Conservation (phyloP, 495 filamentous ascomycete species). For the Achaetomiella virescens region DNA sequence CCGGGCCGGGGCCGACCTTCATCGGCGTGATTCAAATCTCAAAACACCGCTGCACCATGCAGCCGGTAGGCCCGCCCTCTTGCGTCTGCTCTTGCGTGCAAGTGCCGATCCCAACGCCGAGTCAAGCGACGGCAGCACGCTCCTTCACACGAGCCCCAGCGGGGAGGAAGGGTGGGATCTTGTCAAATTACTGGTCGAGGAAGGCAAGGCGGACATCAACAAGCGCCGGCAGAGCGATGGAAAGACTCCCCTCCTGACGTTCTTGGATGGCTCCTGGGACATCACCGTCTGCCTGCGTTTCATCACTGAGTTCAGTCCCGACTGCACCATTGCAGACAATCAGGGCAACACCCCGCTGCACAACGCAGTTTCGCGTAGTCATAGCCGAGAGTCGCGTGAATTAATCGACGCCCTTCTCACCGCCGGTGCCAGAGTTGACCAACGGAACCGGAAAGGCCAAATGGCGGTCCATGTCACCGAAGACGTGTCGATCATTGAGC, state of each 20-base stretch:
- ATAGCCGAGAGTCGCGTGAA: background rate
- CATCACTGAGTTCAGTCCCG: slow-evolving; percentile 8
- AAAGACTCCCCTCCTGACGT: slow-evolving; percentile 12
- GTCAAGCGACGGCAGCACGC: slow-evolving; percentile 13
- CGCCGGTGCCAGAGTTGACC: slow-evolving; percentile 4
- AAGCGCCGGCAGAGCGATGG: slow-evolving; percentile 14
- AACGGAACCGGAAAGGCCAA: slow-evolving; percentile 2
- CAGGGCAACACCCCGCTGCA: slow-evolving; percentile 14
- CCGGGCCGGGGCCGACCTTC: slow-evolving; percentile 19
- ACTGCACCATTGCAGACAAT: slow-evolving; percentile 18
- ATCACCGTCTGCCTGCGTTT: background rate
- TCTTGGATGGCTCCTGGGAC: background rate
- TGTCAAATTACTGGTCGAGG: slow-evolving; percentile 15
- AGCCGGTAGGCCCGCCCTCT: slow-evolving; percentile 2
- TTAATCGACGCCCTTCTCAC: slow-evolving; percentile 4
- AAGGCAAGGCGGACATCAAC: slow-evolving; percentile 19
- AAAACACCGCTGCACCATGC: slow-evolving; percentile 19
- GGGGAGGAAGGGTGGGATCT: slow-evolving; percentile 2
- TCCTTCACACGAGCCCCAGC: slow-evolving; percentile 15
- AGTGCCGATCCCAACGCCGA: slow-evolving; percentile 21
- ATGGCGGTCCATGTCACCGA: slow-evolving; percentile 6
- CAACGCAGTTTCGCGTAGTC: background rate
- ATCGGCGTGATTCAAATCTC: slow-evolving; percentile 12
- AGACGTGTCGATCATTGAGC: background rate
- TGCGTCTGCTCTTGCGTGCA: slow-evolving; percentile 22